Base-by-base conservation (phyloP, 164 flowering plant species). In the Stephania japonica region DNA sequence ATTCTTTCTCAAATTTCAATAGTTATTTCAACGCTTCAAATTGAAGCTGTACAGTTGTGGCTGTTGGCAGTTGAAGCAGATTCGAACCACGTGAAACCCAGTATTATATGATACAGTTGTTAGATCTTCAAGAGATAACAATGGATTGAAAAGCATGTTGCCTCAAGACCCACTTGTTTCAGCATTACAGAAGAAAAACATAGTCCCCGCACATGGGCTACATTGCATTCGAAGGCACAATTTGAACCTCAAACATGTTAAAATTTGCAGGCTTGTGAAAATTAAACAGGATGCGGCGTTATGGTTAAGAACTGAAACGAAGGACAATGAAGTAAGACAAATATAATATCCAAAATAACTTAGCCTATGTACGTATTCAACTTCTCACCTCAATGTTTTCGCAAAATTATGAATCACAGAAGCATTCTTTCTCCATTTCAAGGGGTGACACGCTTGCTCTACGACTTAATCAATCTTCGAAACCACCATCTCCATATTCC, bases 401-500 rank as follows among this genome's bases (percentile, higher is more conserved):
- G 12, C 13, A 47, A 47, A 47, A 47, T 9, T 47, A 11, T 2
- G 16, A 47, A 47, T 9, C 10, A 9, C 53, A 47, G 16, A 47
- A 47, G 13, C 53, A 47, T 47, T 47, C 53, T 47, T 47, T 16
- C 11, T 47, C 10, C 2, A 9, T 47, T 47, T 50, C 72, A 44
- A 27, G 38, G 38, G 38, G 14, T 16, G 2, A 62, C 21, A 4
- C 41, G 7, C 25, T 23, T 18, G 1, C 53, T 47, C 43, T 14
- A 10, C 44, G 69, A 50, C 32, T 75, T 87, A 81, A 81, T 26
- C 83, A 75, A 72, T 89, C 91, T 80, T 86, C 88, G 70, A 72
- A 69, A 16, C 85, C 72, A 49, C 93, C 90, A 59, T 88, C 88
- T 6, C 88, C 77, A 73, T 85, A 82, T 71, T 86, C 93, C 70